Evolutionary conservation across 108 stramenopile genomes (phyloP).

Genomic region (Epithemia pelagica): DNA sequence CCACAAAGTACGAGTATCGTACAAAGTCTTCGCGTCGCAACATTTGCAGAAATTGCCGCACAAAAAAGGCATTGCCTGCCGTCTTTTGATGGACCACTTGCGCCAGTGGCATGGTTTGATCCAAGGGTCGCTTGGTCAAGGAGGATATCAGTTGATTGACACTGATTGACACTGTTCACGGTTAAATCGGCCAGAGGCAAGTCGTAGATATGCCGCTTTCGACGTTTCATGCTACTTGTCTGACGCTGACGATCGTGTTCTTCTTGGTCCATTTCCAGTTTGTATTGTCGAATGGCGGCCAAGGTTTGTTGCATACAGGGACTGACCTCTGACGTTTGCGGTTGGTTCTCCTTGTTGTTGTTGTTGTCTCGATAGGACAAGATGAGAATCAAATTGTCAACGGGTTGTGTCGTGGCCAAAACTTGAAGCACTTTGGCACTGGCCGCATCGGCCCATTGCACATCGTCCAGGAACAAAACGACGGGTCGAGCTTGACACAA

Average conservation of each 20-base stretch:
- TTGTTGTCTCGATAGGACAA: slow-evolving; percentile 19
- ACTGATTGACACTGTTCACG: not conserved
- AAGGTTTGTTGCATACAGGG: not conserved
- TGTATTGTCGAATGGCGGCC: not conserved
- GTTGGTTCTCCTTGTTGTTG: too few relatives aligned
- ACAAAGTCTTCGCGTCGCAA: slow-evolving; percentile 29
- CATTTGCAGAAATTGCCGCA: slow-evolving; percentile 32
- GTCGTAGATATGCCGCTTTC: not conserved
- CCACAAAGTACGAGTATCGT: slow-evolving; percentile 19
- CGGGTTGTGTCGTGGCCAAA: slow-evolving; percentile 3
- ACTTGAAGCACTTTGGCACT: slow-evolving; percentile 3
- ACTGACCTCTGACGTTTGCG: slow-evolving; percentile 5
- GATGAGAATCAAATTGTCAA: slow-evolving; percentile 8
- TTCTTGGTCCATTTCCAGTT: too few relatives aligned
- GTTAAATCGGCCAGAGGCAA: not conserved
- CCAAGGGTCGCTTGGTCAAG: slow-evolving; percentile 2
- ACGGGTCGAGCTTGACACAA: slow-evolving; percentile 11
- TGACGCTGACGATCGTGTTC: too few relatives aligned
- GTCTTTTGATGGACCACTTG: slow-evolving; percentile 47
- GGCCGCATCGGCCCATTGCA: slow-evolving; percentile 44
- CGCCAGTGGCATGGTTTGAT: slow-evolving; percentile 15
- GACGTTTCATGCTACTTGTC: too few relatives aligned
- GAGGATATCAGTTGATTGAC: slow-evolving; percentile 32
- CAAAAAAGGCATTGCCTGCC: slow-evolving; percentile 52
- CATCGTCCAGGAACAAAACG: slow-evolving; percentile 39